Conservation (phyloP, 805 yeast species). For the Geotrichum ghanense region DNA sequence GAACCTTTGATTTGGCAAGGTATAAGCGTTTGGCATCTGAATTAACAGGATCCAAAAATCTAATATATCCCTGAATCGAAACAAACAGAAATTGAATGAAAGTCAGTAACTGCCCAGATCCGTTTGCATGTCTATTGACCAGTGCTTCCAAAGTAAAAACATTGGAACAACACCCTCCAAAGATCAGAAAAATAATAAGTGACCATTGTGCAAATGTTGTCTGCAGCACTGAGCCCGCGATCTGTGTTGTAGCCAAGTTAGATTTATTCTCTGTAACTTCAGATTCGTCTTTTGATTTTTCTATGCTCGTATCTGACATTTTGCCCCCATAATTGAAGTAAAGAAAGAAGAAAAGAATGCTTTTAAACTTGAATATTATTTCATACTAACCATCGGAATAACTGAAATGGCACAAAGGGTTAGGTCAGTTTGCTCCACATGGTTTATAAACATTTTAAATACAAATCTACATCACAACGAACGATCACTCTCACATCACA, state of each 20-base stretch:
- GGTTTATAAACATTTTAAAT: no score
- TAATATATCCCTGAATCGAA: slow-evolving; percentile 32
- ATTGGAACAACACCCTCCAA: slow-evolving; percentile 68
- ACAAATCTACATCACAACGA: no score
- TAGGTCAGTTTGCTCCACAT: no score
- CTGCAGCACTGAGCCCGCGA: slow-evolving; percentile 5
- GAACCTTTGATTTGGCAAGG: slow-evolving; percentile 25
- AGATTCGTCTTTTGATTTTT: no score
- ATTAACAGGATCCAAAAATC: slow-evolving; percentile 23
- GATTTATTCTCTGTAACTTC: no score
- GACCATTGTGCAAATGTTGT: slow-evolving; percentile 14
- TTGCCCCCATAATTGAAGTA: no score
- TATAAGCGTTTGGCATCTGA: slow-evolving; percentile 21
- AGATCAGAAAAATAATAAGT: slow-evolving; percentile 30
- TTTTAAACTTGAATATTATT: no score
- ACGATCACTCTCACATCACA: no score
- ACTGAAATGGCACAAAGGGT: no score
- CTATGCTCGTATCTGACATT: no score
- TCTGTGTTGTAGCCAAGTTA: neutral
- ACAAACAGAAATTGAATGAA: slow-evolving; percentile 45
- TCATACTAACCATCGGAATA: no score
- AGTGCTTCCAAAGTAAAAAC: slow-evolving; percentile 52
- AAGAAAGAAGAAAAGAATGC: no score
- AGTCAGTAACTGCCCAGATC: slow-evolving; percentile 25
- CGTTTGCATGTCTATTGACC: slow-evolving; percentile 21